Base-by-base conservation (phyloP, 2,329 filamentous ascomycete genomes). In the Fusarium euwallaceae region DNA sequence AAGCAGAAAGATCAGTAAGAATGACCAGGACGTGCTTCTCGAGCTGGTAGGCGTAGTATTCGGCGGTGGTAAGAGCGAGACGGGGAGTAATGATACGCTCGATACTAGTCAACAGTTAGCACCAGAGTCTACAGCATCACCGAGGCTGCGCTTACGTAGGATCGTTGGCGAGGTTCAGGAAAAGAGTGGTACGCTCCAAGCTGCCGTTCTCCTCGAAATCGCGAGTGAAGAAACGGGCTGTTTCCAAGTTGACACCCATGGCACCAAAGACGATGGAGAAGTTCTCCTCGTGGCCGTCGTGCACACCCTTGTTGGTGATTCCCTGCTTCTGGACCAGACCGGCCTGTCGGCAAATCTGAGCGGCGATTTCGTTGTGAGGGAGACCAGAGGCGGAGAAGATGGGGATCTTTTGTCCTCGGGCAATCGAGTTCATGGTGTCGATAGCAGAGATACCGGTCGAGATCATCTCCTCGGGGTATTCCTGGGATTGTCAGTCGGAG, bases 161-260 rank as follows among this genome's bases (percentile, higher is more conserved):
- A 83, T 99, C 97, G 83, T 98, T 99, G 78, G 97, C 97, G 88
- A 99, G 92, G 88, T 99, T 99, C 82, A 99, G 90, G 93, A 99
- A 99, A 71, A 99, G 89, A 9, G 97, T 98, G 79, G 94, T 93
- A 86, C 97, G 94, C 88, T 98, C 97, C 92, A 99, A 92, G 86
- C 94, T 97, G 79, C 97, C 97, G 85, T 99, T 99, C 90, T 99
- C 95, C 85, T 99, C 97, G 82, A 99, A 99, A 81, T 99, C 97
- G 77, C 95, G 91, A 41, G 96, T 98, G 88, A 99, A 99, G 91
- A 99, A 99, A 80, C 97, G 94, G 80, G 94, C 94, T 36, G 97
- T 99, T 84, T 99, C 97, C 92, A 99, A 92, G 88, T 99, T 99
- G 79, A 99, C 97, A 95, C 97, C 97, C 97, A 99, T 99, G 82